Percentiles rank a stretch among this genome's conserved stretches.
Conservation (phyloP, 768 basidiomycete genomes). For the Kwoniella sp. region DNA sequence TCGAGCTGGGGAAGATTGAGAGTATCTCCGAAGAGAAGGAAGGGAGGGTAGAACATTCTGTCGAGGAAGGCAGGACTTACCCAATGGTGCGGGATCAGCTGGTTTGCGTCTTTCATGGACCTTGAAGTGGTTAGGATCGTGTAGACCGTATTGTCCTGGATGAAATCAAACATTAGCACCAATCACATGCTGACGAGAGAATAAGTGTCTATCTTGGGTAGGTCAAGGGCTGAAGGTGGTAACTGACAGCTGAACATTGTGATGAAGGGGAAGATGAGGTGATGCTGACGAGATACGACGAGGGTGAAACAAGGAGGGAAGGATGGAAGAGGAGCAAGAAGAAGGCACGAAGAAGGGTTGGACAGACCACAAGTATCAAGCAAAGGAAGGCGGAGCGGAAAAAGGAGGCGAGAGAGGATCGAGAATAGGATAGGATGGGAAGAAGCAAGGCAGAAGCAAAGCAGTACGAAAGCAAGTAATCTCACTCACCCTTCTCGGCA, state of each 20-base stretch:
- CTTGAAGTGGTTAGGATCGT: not conserved
- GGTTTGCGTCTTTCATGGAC: constrained; percentile 1
- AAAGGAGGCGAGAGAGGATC: not conserved
- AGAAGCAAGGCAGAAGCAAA: not conserved
- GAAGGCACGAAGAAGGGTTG: no score
- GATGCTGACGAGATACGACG: no score
- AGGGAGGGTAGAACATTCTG: not conserved
- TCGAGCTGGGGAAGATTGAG: no score
- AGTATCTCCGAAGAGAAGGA: not conserved
- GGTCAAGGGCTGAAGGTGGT: no score
- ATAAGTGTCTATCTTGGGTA: no score
- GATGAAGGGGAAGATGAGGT: no score
- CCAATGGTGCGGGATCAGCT: constrained; percentile 19
- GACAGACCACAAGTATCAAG: no score
- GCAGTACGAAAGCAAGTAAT: not conserved
- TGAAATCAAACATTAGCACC: not conserved
- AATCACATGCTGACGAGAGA: no score
- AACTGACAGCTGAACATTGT: no score
- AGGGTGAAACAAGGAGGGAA: no score
- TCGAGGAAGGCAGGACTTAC: not conserved
- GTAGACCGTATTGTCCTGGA: not conserved
- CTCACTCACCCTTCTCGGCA: constrained; percentile 16
- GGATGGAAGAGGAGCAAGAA: not conserved
- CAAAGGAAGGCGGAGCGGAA: not conserved
- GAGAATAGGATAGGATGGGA: not conserved